These are phyloP conservation scores for Gossypium bickii DNA, from an alignment of 345 rosid species.

Conservation along the genomic window DNA sequence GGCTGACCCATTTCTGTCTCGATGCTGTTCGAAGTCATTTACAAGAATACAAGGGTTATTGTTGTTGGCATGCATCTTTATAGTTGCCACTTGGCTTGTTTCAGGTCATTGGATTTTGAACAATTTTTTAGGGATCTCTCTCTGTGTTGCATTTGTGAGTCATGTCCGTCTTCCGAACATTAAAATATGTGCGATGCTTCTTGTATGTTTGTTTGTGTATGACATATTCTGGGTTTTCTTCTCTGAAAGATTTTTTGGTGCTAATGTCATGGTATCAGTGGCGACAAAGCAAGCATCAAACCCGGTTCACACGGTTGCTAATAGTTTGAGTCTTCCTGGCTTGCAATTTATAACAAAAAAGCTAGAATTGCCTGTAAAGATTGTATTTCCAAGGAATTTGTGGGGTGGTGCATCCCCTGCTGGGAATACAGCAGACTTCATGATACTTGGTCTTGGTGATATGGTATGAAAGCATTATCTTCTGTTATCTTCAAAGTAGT, in stretches of 20 bases:
- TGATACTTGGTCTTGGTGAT: constrained; percentile 99
- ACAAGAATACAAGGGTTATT: constrained; percentile 68
- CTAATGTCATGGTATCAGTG: constrained; percentile 95
- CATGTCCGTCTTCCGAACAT: constrained; percentile 93
- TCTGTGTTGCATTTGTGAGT: constrained; percentile 91
- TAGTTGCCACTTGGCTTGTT: constrained; percentile 82
- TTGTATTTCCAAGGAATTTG: constrained; percentile 78
- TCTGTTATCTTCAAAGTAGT: not conserved
- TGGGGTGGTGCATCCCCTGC: constrained; percentile 65
- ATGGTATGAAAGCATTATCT: constrained; percentile 53
- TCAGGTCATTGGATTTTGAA: constrained; percentile 96
- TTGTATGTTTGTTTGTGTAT: constrained; percentile 76
- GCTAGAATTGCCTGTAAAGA: constrained; percentile 89
- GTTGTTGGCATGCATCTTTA: constrained; percentile 40
- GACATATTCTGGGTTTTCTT: constrained; percentile 99
- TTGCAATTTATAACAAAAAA: constrained; percentile 87
- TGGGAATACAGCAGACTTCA: constrained; percentile 61
- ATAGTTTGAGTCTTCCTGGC: constrained; percentile 93
- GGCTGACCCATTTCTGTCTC: constrained; percentile 77
- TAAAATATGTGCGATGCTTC: constrained; percentile 84
- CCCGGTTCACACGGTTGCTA: constrained; percentile 90
- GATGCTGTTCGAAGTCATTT: constrained; percentile 78
- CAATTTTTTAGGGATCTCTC: constrained; percentile 83
- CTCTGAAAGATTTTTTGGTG: constrained; percentile 96
- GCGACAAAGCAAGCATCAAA: constrained; percentile 94